Evolutionary conservation across 352 stramenopile species (phyloP).

Genomic region (Globisporangium cylindrosporum): DNA sequence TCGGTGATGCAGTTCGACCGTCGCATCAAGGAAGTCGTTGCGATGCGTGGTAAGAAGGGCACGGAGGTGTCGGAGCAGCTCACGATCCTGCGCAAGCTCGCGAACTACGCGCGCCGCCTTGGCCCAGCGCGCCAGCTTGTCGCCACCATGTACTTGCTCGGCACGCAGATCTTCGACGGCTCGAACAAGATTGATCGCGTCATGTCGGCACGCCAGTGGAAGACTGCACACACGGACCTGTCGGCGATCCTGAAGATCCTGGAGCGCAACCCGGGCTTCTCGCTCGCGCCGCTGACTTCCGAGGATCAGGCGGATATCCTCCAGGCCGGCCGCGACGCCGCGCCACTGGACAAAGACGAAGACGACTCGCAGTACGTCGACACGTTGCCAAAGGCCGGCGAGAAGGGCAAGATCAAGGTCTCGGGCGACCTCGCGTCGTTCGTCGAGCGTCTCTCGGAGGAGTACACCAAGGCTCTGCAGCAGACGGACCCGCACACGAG

Average conservation of each 20-base stretch:
- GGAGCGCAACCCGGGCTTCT: slow-evolving; percentile 83
- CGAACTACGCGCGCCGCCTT: slow-evolving; percentile 74
- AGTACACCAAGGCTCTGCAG: slow-evolving; percentile 98
- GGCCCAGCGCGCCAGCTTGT: slow-evolving; percentile 74
- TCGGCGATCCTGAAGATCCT: slow-evolving; percentile 67
- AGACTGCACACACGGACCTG: slow-evolving; percentile 63
- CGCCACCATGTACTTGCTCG: slow-evolving; percentile 79
- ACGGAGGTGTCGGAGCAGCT: slow-evolving; percentile 76
- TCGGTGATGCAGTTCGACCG: slow-evolving; percentile 75
- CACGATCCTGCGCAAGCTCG: slow-evolving; percentile 65
- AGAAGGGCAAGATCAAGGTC: slow-evolving; percentile 84
- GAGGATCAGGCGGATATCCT: slow-evolving; percentile 87
- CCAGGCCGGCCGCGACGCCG: slow-evolving; percentile 68
- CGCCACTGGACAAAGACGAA: slow-evolving; percentile 71
- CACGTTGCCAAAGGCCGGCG: slow-evolving; percentile 60
- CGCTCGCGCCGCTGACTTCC: slow-evolving; percentile 61
- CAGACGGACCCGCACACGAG: slow-evolving; percentile 94
- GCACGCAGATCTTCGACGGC: slow-evolving; percentile 80
- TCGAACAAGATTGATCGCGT: slow-evolving; percentile 84
- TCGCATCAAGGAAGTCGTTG: slow-evolving; percentile 82
- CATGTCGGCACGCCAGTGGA: slow-evolving; percentile 79
- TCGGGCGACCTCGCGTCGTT: slow-evolving; percentile 87
- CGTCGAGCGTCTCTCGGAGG: slow-evolving; percentile 93
- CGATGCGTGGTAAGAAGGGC: slow-evolving; percentile 80
- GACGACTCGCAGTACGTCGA: slow-evolving; percentile 84